These are phyloP conservation scores for Leptodontidium sp. DNA, from an alignment of 2,329 filamentous ascomycete genomes.

Conservation along the genomic window DNA sequence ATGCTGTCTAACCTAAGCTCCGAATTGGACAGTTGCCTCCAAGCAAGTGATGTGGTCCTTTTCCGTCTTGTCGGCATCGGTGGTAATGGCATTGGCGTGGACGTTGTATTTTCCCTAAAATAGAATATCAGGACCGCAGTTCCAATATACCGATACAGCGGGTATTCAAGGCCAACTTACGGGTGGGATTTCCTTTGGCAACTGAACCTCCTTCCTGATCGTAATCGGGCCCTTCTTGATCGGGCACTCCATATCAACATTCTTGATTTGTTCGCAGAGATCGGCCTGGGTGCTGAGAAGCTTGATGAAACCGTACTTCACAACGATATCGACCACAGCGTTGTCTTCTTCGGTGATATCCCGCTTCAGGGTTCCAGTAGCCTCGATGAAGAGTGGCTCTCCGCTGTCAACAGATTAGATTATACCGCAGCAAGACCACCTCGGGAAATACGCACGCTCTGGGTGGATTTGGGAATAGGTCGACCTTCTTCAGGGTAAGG, in stretches of 20 bases:
- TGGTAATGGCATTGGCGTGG: conserved; percentile 81
- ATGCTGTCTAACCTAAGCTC: conserved; percentile 9
- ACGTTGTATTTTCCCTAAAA: conserved; percentile 88
- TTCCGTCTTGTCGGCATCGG: conserved; percentile 52
- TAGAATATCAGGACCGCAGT: background rate
- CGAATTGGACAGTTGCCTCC: conserved; percentile 74
- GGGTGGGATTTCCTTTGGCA: conserved; percentile 87
- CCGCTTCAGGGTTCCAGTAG: conserved; percentile 76
- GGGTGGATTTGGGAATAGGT: conserved; percentile 87
- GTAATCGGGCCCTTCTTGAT: conserved; percentile 79
- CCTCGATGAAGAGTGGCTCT: conserved; percentile 77
- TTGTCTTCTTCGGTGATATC: conserved; percentile 80
- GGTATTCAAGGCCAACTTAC: conserved; percentile 61
- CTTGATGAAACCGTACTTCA: conserved; percentile 94
- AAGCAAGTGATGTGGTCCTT: conserved; percentile 85
- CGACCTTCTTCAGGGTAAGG: conserved; percentile 79
- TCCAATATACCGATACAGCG: background rate
- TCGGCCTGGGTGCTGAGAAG: conserved; percentile 83
- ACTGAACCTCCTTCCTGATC: conserved; percentile 81
- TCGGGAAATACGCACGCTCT: conserved; percentile 67
- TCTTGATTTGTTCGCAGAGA: conserved; percentile 87
- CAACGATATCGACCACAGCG: conserved; percentile 71
- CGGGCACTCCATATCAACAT: conserved; percentile 90
- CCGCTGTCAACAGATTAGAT: conserved; percentile 65
- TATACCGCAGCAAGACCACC: conserved; percentile 17